Conservation (phyloP, 2,329 filamentous ascomycete genomes). For the Calonectria honghensis region DNA sequence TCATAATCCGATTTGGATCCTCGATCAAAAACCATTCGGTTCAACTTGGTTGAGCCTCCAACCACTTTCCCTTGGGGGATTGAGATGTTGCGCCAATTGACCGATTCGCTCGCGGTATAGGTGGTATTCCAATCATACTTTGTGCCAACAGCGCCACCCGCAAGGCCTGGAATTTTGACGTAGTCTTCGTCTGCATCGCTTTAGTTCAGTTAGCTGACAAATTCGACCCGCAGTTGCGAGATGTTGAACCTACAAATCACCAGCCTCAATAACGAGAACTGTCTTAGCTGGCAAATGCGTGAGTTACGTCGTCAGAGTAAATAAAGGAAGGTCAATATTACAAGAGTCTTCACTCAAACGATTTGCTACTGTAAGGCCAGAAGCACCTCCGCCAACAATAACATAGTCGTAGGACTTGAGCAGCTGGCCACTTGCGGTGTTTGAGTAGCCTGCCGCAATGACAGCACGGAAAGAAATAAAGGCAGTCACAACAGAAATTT, state of each 20-base stretch:
- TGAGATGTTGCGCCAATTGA: slow-evolving; percentile 45
- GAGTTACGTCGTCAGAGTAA: background rate
- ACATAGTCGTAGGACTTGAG: slow-evolving; percentile 47
- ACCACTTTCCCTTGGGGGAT: slow-evolving; percentile 57
- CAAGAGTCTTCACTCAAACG: slow-evolving; percentile 46
- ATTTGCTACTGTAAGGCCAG: slow-evolving; percentile 50
- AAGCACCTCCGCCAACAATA: slow-evolving; percentile 47
- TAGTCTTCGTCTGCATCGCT: slow-evolving; percentile 49
- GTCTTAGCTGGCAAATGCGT: slow-evolving; percentile 35
- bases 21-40: slow-evolving; percentile 63
- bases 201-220: background rate
- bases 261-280: slow-evolving; percentile 50
- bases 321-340: slow-evolving; percentile 8
- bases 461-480: background rate
- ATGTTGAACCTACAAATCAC: slow-evolving; percentile 46
- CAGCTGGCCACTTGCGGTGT: background rate
- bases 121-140: slow-evolving; percentile 53
- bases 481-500: background rate
- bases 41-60: slow-evolving; percentile 64
- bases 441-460: background rate
- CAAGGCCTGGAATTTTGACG: slow-evolving; percentile 49
- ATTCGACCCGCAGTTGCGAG: background rate
- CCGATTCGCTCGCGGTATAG: slow-evolving; percentile 36
- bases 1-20: slow-evolving; percentile 64
- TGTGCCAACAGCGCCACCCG: slow-evolving; percentile 49